Conservation (phyloP, 2,329 filamentous ascomycete genomes). For the Emmonsiellopsis sp. region DNA sequence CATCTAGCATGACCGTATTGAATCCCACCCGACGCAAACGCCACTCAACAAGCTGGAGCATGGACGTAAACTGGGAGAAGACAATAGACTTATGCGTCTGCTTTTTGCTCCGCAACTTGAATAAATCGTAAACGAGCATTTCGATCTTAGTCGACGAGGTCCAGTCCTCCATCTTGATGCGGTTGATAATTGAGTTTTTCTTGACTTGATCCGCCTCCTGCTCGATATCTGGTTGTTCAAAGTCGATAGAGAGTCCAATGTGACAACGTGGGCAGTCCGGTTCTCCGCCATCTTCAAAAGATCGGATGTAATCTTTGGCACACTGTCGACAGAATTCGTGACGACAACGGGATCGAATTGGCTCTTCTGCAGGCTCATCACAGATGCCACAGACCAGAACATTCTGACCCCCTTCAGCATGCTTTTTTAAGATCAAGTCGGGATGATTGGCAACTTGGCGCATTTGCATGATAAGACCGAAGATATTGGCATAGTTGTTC, state of each 20-base stretch:
- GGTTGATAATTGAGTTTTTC: conserved; percentile 95
- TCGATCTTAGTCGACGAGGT: conserved; percentile 98
- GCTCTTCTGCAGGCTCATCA: conserved; percentile 91
- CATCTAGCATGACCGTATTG: conserved; percentile 95
- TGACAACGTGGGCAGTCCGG: conserved; percentile 79
- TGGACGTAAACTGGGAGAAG: conserved; percentile 93
- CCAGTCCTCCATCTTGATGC: conserved; percentile 98
- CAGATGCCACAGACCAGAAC: conserved; percentile 88
- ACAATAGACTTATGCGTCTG: conserved; percentile 94
- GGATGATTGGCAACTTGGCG: conserved; percentile 95
- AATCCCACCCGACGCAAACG: conserved; percentile 92
- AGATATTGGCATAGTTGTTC: conserved; percentile 98
- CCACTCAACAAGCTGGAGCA: conserved; percentile 97
- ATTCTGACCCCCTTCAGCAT: conserved; percentile 77
- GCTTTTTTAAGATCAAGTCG: conserved; percentile 84
- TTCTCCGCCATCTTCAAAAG: conserved; percentile 53
- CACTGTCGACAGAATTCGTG: conserved; percentile 86
- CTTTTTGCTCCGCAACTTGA: conserved; percentile 83
- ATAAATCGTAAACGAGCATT: conserved; percentile 86
- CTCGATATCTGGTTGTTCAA: conserved; percentile 91
- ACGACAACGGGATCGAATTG: conserved; percentile 81
- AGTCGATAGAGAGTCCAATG: conserved; percentile 78
- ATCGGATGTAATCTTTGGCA: conserved; percentile 68
- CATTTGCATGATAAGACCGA: conserved; percentile 99
- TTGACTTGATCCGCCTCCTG: conserved; percentile 80